Conservation (phyloP, 495 filamentous ascomycete genomes). For the Cetradonia linearis region DNA sequence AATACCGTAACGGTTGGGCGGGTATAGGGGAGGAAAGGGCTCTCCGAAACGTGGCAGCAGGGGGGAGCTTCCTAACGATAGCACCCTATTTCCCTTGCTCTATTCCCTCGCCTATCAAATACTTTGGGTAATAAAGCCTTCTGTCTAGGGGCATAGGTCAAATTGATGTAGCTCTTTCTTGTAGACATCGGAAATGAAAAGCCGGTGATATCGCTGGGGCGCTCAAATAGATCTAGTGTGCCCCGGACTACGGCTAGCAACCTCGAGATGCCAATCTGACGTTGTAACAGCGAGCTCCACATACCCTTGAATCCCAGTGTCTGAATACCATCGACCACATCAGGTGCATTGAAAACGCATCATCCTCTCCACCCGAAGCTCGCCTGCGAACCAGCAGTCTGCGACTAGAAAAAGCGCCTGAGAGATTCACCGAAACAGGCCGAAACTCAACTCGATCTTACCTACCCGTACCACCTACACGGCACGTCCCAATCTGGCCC, state of each 20-base stretch:
- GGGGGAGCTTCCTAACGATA: neutral
- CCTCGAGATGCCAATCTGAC: conserved; percentile 5
- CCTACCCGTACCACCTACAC: neutral
- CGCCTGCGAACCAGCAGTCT: conserved; percentile 24
- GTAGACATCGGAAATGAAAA: neutral
- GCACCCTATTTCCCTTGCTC: neutral
- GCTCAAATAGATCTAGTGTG: conserved; percentile 7
- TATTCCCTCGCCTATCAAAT: neutral
- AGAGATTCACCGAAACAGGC: conserved; percentile 24
- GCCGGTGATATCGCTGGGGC: neutral
- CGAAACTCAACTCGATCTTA: conserved; percentile 7
- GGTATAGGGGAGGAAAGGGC: conserved; percentile 6
- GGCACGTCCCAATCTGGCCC: neutral
- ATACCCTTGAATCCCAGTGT: neutral
- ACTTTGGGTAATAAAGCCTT: neutral
- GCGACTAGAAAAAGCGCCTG: conserved; percentile 27
- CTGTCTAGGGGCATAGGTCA: neutral
- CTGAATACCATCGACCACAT: conserved; percentile 21
- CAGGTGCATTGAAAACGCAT: neutral
- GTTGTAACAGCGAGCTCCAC: conserved; percentile 1
- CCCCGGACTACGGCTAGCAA: conserved; percentile 1
- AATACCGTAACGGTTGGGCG: neutral
- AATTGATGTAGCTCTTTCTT: neutral
- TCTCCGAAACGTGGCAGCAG: conserved; percentile 13
- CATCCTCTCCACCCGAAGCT: neutral